Base-by-base conservation (phyloP, 306 rosid genomes). In the Gastrolobium bilobum region DNA sequence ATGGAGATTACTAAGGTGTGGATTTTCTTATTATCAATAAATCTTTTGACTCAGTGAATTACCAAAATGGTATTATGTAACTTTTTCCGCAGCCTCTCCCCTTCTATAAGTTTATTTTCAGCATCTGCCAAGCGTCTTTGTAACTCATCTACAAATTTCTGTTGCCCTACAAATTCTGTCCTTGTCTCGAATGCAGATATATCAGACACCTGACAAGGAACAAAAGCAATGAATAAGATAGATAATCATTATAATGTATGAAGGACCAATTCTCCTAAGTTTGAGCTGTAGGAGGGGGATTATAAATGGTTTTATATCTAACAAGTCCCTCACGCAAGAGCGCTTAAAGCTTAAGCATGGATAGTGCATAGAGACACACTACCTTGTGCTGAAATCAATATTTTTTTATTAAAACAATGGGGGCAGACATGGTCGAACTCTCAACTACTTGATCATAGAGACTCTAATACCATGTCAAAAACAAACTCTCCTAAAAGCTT, bases 61-160 rank as follows among this genome's bases (percentile, higher is more conserved):
- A 95, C 99, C 97, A 95, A 86, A 72, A 93, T 95, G 68, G 98
- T 93, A 82, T 95, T 95, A 58, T 95, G 99, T 72, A 95, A 83
- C 71, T 91, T 95, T 80, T 95, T 95, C 10, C 99, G 87, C 62
- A 95, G 91, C 86, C 73, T 88, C 70, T 95, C 99, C 81, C 98
- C 99, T 86, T 95, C 99, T 73, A 89, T 84, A 38, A 95, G 90
- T 87, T 95, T 91, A 76, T 59, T 85, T 79, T 95, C 99, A 57
- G 96, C 90, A 81, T 93, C 98, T 9, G 77, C 88, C 70, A 95
- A 69, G 42, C 96, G 92, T 80, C 76, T 87, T 79, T 88, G 90
- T 73, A 95, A 90, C 81, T 92, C 96, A 26, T 62, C 52, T 44
- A 95, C 88, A 15, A 83, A 71, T 53, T 82, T 90, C 75, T 83